Conservation (phyloP, 169 alveolate genomes). For the Blepharisma undulans region DNA sequence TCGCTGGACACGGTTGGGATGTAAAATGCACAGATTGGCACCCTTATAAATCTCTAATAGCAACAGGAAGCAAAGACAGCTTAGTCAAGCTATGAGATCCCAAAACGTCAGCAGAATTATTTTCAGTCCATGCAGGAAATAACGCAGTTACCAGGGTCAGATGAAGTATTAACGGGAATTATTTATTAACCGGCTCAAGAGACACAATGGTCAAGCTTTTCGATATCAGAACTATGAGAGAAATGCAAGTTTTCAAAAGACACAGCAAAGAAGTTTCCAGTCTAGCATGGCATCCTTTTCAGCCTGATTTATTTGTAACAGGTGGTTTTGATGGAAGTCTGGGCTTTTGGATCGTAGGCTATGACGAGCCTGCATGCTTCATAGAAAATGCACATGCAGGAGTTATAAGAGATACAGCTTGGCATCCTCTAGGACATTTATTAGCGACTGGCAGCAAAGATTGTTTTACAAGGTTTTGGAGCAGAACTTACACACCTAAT, state of each 20-base stretch:
- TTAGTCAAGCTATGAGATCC: conserved; percentile 78
- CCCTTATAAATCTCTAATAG: conserved; percentile 69
- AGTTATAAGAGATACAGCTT: conserved; percentile 66
- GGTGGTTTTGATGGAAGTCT: conserved; percentile 71
- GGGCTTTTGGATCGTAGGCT: conserved; percentile 69
- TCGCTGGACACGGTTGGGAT: conserved; percentile 72
- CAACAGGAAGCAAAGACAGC: conserved; percentile 80
- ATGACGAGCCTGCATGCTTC: conserved; percentile 30
- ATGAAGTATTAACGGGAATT: conserved; percentile 79
- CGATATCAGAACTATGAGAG: conserved; percentile 79
- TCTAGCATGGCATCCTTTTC: conserved; percentile 78
- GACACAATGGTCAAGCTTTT: conserved; percentile 71
- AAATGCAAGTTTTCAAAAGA: conserved; percentile 61
- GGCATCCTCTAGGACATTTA: conserved; percentile 71
- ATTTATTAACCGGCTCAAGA: conserved; percentile 73
- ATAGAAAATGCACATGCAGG: conserved; percentile 53
- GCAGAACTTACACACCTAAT: too few relatives aligned
- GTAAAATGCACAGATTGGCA: conserved; percentile 84
- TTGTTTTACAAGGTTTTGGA: conserved; percentile 68
- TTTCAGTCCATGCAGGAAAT: conserved; percentile 68
- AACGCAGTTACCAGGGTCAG: conserved; percentile 68
- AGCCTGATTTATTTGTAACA: conserved; percentile 70
- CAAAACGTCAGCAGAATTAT: conserved; percentile 56
- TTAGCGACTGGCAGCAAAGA: conserved; percentile 79
- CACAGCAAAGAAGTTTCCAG: conserved; percentile 70